Conservation (phyloP, 257 asterid genomes). For the Cynanchum wilfordii region DNA sequence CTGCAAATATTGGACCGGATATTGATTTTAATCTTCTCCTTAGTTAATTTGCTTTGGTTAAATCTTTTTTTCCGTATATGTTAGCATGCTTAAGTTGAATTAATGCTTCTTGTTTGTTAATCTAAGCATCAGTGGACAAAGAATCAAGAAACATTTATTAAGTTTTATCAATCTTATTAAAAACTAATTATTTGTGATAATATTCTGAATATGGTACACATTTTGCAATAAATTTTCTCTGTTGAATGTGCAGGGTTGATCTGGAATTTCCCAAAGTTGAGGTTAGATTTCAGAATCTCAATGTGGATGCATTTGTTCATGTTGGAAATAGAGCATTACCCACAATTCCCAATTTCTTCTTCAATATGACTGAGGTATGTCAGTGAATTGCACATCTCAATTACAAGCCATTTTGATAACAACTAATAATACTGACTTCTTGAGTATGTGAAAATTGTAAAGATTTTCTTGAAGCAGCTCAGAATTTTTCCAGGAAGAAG, state of each 20-base stretch:
- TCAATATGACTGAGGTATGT: slow-evolving; percentile 83
- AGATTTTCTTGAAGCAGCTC: slow-evolving; percentile 70
- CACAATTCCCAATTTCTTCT: slow-evolving; percentile 76
- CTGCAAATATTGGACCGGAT: too few relatives aligned
- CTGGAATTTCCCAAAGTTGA: slow-evolving; percentile 85
- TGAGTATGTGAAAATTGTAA: slow-evolving; percentile 9
- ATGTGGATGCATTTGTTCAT: slow-evolving; percentile 66
- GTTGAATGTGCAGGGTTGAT: slow-evolving; percentile 57
- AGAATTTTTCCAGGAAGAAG: slow-evolving; percentile 55
- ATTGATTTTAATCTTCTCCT: not conserved
- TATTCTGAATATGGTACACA: too few relatives aligned
- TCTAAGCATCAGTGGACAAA: not conserved
- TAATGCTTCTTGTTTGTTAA: not conserved
- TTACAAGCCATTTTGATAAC: not conserved
- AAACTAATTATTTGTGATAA: too few relatives aligned
- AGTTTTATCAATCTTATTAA: too few relatives aligned
- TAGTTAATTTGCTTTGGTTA: not conserved
- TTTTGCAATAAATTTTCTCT: not conserved
- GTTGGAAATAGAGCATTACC: slow-evolving; percentile 94
- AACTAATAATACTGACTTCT: not conserved
- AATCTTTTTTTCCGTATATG: too few relatives aligned
- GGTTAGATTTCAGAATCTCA: slow-evolving; percentile 71
- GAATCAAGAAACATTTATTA: not conserved
- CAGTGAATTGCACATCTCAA: not conserved
- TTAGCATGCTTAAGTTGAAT: not conserved